A percentile compares a stretch with the other conserved stretches of the same genome.
Conservation (phyloP, 352 stramenopile genomes). For the Pythium scleroteichum region DNA sequence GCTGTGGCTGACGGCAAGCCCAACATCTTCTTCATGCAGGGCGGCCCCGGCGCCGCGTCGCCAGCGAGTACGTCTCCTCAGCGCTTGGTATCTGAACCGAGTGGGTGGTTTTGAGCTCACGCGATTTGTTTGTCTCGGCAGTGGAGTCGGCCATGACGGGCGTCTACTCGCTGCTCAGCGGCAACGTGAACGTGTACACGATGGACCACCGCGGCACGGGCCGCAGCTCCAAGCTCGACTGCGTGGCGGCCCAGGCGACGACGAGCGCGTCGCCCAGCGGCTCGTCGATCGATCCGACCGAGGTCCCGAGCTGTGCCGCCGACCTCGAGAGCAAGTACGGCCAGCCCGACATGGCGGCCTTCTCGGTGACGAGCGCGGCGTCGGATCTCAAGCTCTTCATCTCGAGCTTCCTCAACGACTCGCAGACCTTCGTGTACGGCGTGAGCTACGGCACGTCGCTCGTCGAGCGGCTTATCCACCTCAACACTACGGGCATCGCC, state of each 20-base stretch:
- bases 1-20: constrained; percentile 9
- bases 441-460: constrained; percentile 60
- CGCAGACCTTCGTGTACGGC: constrained; percentile 48
- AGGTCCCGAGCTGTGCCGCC: constrained; percentile 35
- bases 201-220: constrained; percentile 59
- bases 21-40: constrained; percentile 30
- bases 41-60: constrained; percentile 21
- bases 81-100: not conserved
- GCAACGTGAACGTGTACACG: constrained; percentile 53
- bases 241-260: constrained; percentile 37
- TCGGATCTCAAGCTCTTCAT: constrained; percentile 36
- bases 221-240: constrained; percentile 43
- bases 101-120: constrained; percentile 1
- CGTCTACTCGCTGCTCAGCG: constrained; percentile 37
- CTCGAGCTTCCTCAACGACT: constrained; percentile 11
- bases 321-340: constrained; percentile 43
- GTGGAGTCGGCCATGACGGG: constrained; percentile 34
- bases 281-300: constrained; percentile 18
- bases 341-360: constrained; percentile 32
- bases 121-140: constrained; percentile 3
- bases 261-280: constrained; percentile 25
- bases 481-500: constrained; percentile 36
- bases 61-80: constrained; percentile 15
- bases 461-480: constrained; percentile 53
- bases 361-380: constrained; percentile 53